phyloP scores from a whole-genome alignment of 23 red algal genomes.

The Agarophyton chilense region DNA sequence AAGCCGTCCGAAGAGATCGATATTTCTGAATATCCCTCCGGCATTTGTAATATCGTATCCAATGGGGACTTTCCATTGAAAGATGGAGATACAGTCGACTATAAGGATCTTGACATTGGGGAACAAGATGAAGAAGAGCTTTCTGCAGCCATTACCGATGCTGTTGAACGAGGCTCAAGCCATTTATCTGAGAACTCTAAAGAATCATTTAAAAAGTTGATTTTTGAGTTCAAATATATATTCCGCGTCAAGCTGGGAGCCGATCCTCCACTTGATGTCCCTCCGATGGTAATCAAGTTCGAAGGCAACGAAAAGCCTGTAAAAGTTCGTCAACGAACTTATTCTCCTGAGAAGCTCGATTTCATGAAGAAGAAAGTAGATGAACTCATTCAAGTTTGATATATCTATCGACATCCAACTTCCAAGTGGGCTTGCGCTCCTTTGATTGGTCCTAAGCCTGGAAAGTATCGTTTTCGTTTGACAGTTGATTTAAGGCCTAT shows the following conservation, averaged over 20 bases:
- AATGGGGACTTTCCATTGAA: slow-evolving; percentile 38
- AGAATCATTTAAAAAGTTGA: background rate
- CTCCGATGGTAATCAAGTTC: background rate
- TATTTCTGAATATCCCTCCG: background rate
- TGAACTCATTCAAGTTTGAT: background rate
- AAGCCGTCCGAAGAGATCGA: background rate
- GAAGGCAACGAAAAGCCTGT: background rate
- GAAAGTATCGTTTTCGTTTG: slow-evolving; percentile 13
- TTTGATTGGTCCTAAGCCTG: slow-evolving; percentile 34
- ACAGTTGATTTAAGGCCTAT: slow-evolving; percentile 30
- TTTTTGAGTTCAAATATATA: background rate
- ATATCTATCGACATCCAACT: slow-evolving; percentile 12
- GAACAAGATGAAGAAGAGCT: slow-evolving; percentile 4
- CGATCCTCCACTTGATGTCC: slow-evolving; percentile 17
- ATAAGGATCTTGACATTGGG: slow-evolving; percentile 31
- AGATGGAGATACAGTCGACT: slow-evolving; percentile 25
- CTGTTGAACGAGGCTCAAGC: background rate
- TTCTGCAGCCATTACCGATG: background rate
- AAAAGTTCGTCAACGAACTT: background rate
- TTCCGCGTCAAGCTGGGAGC: slow-evolving; percentile 23
- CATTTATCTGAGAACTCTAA: background rate
- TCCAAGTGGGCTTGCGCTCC: slow-evolving; percentile 43
- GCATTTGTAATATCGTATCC: background rate
- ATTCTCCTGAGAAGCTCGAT: background rate
- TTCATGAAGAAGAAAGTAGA: slow-evolving; percentile 17